Base-by-base conservation (phyloP, 176 grass and related monocot species). In the Luzula sylvatica region DNA sequence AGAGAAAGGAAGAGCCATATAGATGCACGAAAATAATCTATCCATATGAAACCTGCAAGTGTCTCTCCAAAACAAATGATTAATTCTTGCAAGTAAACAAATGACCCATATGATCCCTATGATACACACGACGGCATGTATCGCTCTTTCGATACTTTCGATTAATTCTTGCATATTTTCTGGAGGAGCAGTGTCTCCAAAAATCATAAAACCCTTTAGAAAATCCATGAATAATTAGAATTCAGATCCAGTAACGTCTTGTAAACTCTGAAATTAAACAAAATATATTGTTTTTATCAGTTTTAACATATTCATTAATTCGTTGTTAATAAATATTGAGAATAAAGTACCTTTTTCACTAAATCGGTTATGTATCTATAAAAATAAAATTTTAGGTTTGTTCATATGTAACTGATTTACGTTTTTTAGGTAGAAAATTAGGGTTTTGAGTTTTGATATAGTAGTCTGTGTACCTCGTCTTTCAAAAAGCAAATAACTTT, bases 151-250 rank as follows among this genome's bases (percentile, higher is more conserved):
- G 71, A 98, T 92, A 55, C 90, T 87, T 71, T 98, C 93, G 75
- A 98, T 87, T 55, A 98, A 66, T 76, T 98, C 93, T 65, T 86
- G 86, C 52, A 98, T 80, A 13, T 70, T 78, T 43, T 98, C 93
- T 66, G 38, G 75, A 68, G 93, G 81, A 77, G 82, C 86, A 50
- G 63, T 46, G 39, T 77, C 65, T 40, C 93, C 93, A 78, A 98
- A 98, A 58, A 98, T 90, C 61, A 76, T 98, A 65, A 98, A 90
- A 63, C 78, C 80, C 79, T 71, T 75, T 65, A 98, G 65, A 26
- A 98, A 98, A 42, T 90, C 82, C 78, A 92, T 98, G 60, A 98
- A 98, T 55, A 98, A 72, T 78, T 87, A 82, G 71, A 98, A 98
- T 68, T 98, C 93, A 39, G 65, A 23, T 23, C 92, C 86, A 29